A percentile compares a stretch with the other conserved stretches of the same genome.
Evolutionary conservation across 2,329 filamentous ascomycete genomes (phyloP).

Genomic region (Thermomyces lanuginosus): DNA sequence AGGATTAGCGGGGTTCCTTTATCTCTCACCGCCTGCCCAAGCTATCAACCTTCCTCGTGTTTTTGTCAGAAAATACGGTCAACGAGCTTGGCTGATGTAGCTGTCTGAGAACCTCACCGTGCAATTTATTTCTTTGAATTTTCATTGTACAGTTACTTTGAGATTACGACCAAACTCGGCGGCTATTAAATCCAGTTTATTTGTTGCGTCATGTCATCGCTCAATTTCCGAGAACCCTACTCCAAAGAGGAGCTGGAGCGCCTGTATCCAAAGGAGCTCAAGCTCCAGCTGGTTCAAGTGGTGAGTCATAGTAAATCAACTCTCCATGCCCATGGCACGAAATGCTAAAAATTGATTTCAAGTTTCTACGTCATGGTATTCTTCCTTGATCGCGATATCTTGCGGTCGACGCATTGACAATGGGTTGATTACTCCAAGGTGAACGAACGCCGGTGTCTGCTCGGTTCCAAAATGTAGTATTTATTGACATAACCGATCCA

Average conservation of each 20-base stretch:
- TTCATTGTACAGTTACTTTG: too few relatives aligned
- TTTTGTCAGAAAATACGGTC: too few relatives aligned
- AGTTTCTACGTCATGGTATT: constrained; percentile 54
- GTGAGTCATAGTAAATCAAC: constrained; percentile 31
- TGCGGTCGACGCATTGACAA: constrained; percentile 5
- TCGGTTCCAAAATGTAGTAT: constrained; percentile 69
- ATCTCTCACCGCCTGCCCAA: too few relatives aligned
- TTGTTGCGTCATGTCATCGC: constrained; percentile 78
- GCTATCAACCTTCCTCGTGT: too few relatives aligned
- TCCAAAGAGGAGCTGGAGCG: constrained; percentile 59
- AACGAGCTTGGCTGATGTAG: too few relatives aligned
- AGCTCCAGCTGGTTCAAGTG: constrained; percentile 81
- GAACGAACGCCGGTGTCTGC: constrained; percentile 70
- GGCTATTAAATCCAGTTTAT: too few relatives aligned
- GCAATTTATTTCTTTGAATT: too few relatives aligned
- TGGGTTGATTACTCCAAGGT: constrained; percentile 22
- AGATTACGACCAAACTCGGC: too few relatives aligned
- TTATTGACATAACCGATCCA: too few relatives aligned
- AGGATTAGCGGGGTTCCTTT: too few relatives aligned
- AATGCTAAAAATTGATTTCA: constrained; percentile 2
- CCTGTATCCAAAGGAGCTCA: constrained; percentile 65
- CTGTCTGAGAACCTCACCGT: too few relatives aligned
- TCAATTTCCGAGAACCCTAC: constrained; percentile 60
- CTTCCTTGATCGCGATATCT: neutral
- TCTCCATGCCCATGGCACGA: neutral